Evolutionary conservation across 1,284 basidiomycete species (phyloP).

Genomic region (Albatrellus sp.): DNA sequence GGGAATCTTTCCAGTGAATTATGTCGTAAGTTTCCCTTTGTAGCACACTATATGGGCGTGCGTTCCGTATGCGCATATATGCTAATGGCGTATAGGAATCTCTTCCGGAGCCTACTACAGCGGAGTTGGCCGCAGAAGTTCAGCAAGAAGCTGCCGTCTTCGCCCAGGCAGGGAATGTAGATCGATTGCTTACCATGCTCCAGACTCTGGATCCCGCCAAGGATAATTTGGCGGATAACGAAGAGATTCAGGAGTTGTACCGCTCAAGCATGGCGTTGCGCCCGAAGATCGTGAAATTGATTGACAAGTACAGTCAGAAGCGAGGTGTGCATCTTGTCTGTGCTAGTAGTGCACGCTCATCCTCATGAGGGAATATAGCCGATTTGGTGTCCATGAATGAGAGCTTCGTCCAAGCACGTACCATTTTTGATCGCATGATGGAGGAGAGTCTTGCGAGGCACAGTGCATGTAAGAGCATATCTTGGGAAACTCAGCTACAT

Average conservation of each 20-base stretch:
- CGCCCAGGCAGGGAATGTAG: slow-evolving; percentile 76
- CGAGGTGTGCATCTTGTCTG: slow-evolving; percentile 35
- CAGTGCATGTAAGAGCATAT: slow-evolving; percentile 34
- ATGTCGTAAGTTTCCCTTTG: slow-evolving; percentile 54
- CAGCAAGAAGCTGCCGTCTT: slow-evolving; percentile 87
- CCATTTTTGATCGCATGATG: slow-evolving; percentile 85
- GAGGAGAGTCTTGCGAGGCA: slow-evolving; percentile 76
- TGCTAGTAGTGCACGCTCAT: not conserved
- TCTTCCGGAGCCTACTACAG: slow-evolving; percentile 74
- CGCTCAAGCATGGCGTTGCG: slow-evolving; percentile 80
- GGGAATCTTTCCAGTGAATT: slow-evolving; percentile 97
- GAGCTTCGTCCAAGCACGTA: slow-evolving; percentile 72
- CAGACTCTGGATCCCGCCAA: slow-evolving; percentile 64
- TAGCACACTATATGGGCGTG: not conserved
- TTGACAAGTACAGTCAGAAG: slow-evolving; percentile 97
- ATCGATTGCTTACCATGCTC: slow-evolving; percentile 75
- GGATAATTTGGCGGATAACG: slow-evolving; percentile 86
- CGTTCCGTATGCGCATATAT: slow-evolving; percentile 2
- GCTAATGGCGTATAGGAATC: slow-evolving; percentile 48
- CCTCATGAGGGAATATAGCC: slow-evolving; percentile 27
- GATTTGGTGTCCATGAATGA: slow-evolving; percentile 87
- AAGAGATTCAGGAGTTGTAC: slow-evolving; percentile 95
- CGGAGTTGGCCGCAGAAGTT: slow-evolving; percentile 74
- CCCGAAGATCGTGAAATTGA: slow-evolving; percentile 91
- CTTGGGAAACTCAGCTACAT: not conserved